Evolutionary conservation across 257 asterid genomes (phyloP), one percentile per base, ranked within the genome.

Genomic region (Solanum bulbocastanum): DNA sequence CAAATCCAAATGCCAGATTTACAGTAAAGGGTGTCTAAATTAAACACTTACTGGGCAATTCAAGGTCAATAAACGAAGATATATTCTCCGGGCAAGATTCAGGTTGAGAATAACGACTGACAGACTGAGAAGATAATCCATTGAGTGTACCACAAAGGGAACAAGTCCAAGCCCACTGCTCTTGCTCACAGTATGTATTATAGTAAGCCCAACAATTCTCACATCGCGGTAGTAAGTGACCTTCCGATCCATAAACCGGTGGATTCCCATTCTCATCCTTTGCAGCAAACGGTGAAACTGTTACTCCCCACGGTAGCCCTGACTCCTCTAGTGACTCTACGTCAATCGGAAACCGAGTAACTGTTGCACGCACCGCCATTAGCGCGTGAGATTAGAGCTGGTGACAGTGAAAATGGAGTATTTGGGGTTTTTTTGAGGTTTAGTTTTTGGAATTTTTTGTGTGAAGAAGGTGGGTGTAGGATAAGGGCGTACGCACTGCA

Each of bases 111-210:
- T 97, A 97, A 83, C 98, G 94, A 62, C 92, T 42, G 39, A 97
- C 92, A 78, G 96, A 91, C 81, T 90, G 90, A 35, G 96, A 86
- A 22, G 98, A 87, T 42, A 96, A 94, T 37, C 98, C 99, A 90
- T 95, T 96, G 87, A 96, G 94, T 84, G 98, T 94, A 83, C 99
- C 99, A 91, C 99, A 97, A 10, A 97, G 93, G 33, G 95, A 88
- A 89, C 99, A 97, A 87, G 93, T 94, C 99, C 98, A 97, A 4
- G 99, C 93, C 99, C 99, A 97, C 91, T 97, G 99, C 74, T 97
- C 99, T 92, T 89, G 98, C 33, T 96, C 98, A 87, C 99, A 97
- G 89, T 91, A 97, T 56, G 98, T 93, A 69, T 96, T 97, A 89
- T 95, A 97, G 90, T 97, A 96, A 3, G 94, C 98, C 98, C 98